phyloP scores from a whole-genome alignment of 139 green algal genomes.

The Picochlorum sp. region DNA sequence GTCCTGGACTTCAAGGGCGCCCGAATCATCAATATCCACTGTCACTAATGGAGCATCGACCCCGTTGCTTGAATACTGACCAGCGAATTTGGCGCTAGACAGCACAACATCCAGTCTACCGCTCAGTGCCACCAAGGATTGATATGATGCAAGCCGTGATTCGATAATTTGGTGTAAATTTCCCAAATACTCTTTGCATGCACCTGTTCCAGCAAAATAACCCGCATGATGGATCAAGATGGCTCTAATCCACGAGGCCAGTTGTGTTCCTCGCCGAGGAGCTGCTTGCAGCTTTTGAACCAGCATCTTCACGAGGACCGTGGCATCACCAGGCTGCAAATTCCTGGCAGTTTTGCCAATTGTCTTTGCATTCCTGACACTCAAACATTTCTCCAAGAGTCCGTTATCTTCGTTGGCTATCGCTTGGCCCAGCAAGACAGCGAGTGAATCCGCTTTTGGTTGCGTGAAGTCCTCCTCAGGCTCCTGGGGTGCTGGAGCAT shows the following conservation, averaged over 20 bases:
- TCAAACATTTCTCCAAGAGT: conserved; percentile 54
- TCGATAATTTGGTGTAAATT: conserved; percentile 37
- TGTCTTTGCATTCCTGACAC: conserved; percentile 47
- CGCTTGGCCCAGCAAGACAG: conserved; percentile 59
- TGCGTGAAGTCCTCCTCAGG: neutral
- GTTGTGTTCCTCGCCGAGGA: conserved; percentile 41
- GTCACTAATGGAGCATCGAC: conserved; percentile 1
- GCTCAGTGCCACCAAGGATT: conserved; percentile 34
- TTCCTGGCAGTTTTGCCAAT: conserved; percentile 53
- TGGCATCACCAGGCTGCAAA: conserved; percentile 35
- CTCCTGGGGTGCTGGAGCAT: neutral
- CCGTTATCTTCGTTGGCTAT: conserved; percentile 26
- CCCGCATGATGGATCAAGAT: conserved; percentile 58
- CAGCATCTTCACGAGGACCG: conserved; percentile 18
- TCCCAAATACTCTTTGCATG: conserved; percentile 13
- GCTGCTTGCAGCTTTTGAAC: conserved; percentile 49
- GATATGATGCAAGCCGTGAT: conserved; percentile 35
- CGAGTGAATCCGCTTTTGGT: conserved; percentile 48
- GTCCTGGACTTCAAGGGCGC: conserved; percentile 15
- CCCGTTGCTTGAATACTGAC: neutral
- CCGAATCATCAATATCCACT: conserved; percentile 6
- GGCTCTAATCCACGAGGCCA: conserved; percentile 57
- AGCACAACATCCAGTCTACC: conserved; percentile 49
- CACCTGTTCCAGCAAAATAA: conserved; percentile 46
- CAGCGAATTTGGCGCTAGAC: conserved; percentile 14